phyloP scores from a whole-genome alignment of 2,329 filamentous ascomycete species.

The Fusarium xylarioides region DNA sequence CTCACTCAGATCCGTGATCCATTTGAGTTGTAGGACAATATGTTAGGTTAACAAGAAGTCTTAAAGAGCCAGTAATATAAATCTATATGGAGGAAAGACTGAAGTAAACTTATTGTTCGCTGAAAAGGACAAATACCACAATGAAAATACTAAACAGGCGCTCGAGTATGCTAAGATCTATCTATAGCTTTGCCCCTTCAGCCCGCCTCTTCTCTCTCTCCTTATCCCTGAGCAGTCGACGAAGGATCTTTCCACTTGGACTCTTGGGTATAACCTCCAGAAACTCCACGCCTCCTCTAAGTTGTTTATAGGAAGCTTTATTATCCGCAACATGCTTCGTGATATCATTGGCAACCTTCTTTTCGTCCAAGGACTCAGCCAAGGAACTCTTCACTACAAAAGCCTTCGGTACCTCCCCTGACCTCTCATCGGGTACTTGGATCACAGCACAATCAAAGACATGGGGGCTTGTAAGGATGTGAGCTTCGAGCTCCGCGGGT shows the following conservation, averaged over 20 bases:
- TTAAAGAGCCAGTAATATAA: no score
- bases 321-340: constrained; percentile 69
- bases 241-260: constrained; percentile 63
- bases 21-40: no score
- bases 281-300: constrained; percentile 61
- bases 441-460: constrained; percentile 81
- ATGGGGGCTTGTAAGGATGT: constrained; percentile 73
- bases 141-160: background rate
- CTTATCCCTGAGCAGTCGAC: constrained; percentile 5
- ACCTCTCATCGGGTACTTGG: constrained; percentile 66
- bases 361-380: constrained; percentile 57
- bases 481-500: constrained; percentile 80
- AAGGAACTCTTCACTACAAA: constrained; percentile 61
- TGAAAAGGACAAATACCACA: no score
- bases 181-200: background rate
- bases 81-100: no score
- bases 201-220: background rate
- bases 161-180: background rate
- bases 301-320: constrained; percentile 66
- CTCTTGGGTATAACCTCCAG: constrained; percentile 67
- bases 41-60: no score
- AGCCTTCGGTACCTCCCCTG: constrained; percentile 71
- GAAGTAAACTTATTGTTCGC: no score
- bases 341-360: constrained; percentile 60
- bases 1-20: no score